Evolutionary conservation across 2,329 filamentous ascomycete species (phyloP).

Genomic region (Iodosphaeria phyllophila): DNA sequence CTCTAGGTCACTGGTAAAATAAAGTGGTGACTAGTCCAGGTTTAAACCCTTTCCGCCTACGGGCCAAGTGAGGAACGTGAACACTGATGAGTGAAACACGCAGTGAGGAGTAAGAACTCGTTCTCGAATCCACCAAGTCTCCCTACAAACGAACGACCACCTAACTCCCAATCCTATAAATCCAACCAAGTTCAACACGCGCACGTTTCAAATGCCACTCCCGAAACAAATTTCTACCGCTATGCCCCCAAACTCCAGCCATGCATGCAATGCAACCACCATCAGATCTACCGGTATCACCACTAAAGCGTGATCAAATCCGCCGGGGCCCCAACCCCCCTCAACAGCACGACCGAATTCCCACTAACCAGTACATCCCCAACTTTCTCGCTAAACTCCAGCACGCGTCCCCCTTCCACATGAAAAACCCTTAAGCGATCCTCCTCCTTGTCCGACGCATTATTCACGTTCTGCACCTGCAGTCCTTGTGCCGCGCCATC

Average conservation of each 20-base stretch:
- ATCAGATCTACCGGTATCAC: slow-evolving; percentile 1
- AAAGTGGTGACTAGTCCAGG: too few relatives aligned
- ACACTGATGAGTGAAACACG: too few relatives aligned
- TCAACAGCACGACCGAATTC: slow-evolving; percentile 74
- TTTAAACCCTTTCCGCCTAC: too few relatives aligned
- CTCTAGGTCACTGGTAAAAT: too few relatives aligned
- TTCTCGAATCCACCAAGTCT: too few relatives aligned
- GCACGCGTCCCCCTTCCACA: slow-evolving; percentile 68
- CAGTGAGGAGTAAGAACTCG: too few relatives aligned
- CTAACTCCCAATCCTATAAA: too few relatives aligned
- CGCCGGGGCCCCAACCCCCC: slow-evolving; percentile 67
- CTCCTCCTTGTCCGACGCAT: slow-evolving; percentile 55
- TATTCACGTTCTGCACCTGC: slow-evolving; percentile 73
- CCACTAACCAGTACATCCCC: slow-evolving; percentile 57
- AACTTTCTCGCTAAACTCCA: slow-evolving; percentile 80
- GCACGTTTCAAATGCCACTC: too few relatives aligned
- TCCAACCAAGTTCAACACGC: too few relatives aligned
- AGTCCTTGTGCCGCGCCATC: slow-evolving; percentile 61
- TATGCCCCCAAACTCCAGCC: slow-evolving; percentile 5
- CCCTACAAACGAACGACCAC: too few relatives aligned
- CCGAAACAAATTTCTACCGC: neutral
- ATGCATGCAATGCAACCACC: slow-evolving; percentile 5
- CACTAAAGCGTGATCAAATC: slow-evolving; percentile 43
- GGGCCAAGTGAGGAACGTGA: too few relatives aligned
- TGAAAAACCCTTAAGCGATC: slow-evolving; percentile 78